Percentiles rank a stretch among this genome's conserved stretches.
phyloP scores from a whole-genome alignment of 2,329 filamentous ascomycete species.

The Rhexocercosporidium sp. region DNA sequence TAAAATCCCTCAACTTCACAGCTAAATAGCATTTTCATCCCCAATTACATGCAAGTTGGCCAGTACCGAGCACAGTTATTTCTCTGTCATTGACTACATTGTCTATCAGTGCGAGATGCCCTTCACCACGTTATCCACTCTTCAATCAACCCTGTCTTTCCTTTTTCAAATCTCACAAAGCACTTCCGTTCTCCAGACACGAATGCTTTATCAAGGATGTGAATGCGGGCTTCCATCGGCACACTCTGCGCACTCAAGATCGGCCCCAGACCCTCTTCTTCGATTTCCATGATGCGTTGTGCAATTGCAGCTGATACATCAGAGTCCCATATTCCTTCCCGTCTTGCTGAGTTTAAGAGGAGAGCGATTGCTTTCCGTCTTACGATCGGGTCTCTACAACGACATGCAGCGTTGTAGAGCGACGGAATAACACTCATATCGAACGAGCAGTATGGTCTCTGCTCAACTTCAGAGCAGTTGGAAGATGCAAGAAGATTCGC shows the following conservation, averaged over 20 bases:
- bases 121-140: background rate
- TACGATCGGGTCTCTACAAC: constrained; percentile 61
- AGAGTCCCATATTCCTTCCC: constrained; percentile 70
- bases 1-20: background rate
- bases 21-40: background rate
- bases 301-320: constrained; percentile 28
- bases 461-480: background rate
- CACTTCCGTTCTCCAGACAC: constrained; percentile 5
- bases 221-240: constrained; percentile 24
- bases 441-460: constrained; percentile 54
- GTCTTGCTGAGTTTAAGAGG: constrained; percentile 56
- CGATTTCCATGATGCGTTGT: constrained; percentile 30
- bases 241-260: constrained; percentile 25
- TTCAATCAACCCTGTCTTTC: background rate
- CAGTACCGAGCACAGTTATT: no score
- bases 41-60: background rate
- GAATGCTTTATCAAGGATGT: constrained; percentile 3
- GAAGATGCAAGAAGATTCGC: constrained; percentile 15
- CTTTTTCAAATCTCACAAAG: constrained; percentile 1
- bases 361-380: constrained; percentile 66
- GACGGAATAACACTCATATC: constrained; percentile 68
- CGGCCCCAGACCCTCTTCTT: constrained; percentile 27
- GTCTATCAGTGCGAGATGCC: background rate
- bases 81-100: background rate
- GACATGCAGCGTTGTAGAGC: constrained; percentile 66